These are phyloP conservation scores for Cardamine resedifolia DNA, from an alignment of 345 rosid species.

Conservation along the genomic window DNA sequence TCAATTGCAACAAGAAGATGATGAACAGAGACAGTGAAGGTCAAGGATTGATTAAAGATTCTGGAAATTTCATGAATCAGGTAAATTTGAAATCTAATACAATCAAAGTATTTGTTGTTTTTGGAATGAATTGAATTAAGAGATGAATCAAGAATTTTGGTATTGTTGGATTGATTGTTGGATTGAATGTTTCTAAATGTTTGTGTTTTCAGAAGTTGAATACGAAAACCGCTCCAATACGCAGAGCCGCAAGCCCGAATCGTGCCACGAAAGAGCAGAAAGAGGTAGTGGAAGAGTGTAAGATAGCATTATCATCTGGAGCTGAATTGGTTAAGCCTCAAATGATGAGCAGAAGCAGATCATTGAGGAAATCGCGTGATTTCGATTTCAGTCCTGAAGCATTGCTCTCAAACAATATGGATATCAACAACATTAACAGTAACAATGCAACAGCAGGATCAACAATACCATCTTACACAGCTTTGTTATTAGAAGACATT, in stretches of 20 bases:
- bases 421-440: slow-evolving; percentile 37
- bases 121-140: neutral
- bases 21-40: slow-evolving; percentile 32
- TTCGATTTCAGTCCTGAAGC: slow-evolving; percentile 66
- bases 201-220: slow-evolving; percentile 6
- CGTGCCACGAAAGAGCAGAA: slow-evolving; percentile 40
- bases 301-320: slow-evolving; percentile 33
- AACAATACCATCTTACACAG: slow-evolving; percentile 56
- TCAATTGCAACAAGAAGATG: slow-evolving; percentile 31
- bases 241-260: slow-evolving; percentile 34
- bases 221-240: slow-evolving; percentile 26
- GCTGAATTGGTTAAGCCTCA: slow-evolving; percentile 51
- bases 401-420: slow-evolving; percentile 29
- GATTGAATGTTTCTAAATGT: neutral
- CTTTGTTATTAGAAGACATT: slow-evolving; percentile 80
- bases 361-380: slow-evolving; percentile 71
- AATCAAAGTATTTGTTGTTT: neutral
- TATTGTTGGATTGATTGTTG: neutral
- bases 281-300: slow-evolving; percentile 40
- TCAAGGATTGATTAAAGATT: slow-evolving; percentile 36
- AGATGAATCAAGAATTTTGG: neutral
- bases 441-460: slow-evolving; percentile 42
- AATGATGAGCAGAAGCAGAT: slow-evolving; percentile 60
- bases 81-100: slow-evolving; percentile 28
- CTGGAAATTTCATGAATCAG: slow-evolving; percentile 37